phyloP scores from a whole-genome alignment of 129 eudicot genomes.

The Artemisia argyi region DNA sequence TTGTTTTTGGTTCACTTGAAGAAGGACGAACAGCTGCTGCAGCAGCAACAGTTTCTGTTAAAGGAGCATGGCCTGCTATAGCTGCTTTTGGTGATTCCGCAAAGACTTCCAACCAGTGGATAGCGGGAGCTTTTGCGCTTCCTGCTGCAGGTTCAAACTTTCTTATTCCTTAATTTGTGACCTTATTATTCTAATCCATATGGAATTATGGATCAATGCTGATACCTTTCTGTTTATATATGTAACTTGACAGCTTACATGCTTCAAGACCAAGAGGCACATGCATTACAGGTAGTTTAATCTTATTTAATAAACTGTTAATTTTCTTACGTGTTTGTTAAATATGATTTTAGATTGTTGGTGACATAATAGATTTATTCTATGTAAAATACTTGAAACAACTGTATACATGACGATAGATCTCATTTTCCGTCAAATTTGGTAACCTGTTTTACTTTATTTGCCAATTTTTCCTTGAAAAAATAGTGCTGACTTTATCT shows the following conservation, averaged over 20 bases:
- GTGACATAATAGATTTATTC: not conserved
- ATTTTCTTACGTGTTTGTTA: too few relatives aligned
- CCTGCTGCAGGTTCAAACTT: conserved; percentile 81
- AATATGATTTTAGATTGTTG: too few relatives aligned
- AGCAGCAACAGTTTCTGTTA: conserved; percentile 57
- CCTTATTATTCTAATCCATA: conserved; percentile 1
- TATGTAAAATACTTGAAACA: not conserved
- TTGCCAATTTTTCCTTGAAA: not conserved
- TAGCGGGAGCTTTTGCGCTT: conserved; percentile 73
- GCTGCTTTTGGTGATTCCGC: conserved; percentile 52
- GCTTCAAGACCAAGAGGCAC: conserved; percentile 91
- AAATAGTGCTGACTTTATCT: conserved; percentile 4
- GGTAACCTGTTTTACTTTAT: not conserved
- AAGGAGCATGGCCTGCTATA: conserved; percentile 56
- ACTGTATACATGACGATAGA: too few relatives aligned
- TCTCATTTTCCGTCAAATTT: not conserved
- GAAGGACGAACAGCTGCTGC: conserved; percentile 78
- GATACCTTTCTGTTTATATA: not conserved
- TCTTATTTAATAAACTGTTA: too few relatives aligned
- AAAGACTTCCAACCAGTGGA: conserved; percentile 60
- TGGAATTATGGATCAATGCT: conserved; percentile 4
- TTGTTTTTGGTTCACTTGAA: conserved; percentile 22
- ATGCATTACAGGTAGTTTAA: conserved; percentile 69
- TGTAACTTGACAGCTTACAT: conserved; percentile 60
- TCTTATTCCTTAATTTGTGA: not conserved